Base-by-base conservation (phyloP, 2,329 filamentous ascomycete genomes). In the Reticulascus tulasneorum region DNA sequence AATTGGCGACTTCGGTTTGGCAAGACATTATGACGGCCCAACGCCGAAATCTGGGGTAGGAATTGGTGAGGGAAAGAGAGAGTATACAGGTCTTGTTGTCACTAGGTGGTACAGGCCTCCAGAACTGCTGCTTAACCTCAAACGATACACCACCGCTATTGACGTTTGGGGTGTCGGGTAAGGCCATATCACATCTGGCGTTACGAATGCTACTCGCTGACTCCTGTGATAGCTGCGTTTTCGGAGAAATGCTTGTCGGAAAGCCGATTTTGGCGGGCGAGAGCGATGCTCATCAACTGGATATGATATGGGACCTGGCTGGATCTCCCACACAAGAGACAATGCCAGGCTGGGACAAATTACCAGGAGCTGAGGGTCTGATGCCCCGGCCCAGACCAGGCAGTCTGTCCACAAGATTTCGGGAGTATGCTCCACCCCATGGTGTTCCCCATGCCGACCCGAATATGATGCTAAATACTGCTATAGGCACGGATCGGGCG, bases 161-260 rank as follows among this genome's bases (percentile, higher is more conserved):
- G 93, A 98, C 61, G 80, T 98, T 65, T 98, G 93, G 93, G 93
- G 93, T 50, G 91, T 96, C 49, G 93, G 91, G 85, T 90, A 71
- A 67, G 79, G 58, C 33, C 34, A 37, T 9, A 32, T 28, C 30
- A 26, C 15, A 19, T 22, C 13, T 13, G 22, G 10, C 32, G 18
- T 24, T 4, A 17, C 25, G n/a, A 23, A 10, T 6, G 31, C 28
- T 22, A 27, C 29, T 11, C 30, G 50, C 50, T 53, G 39, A 60
- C 38, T 37, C 25, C 26, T 38, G 21, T 22, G 15, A 9, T 38
- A 89, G 85, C n/a, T 98, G 93, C 56, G 89, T 98, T 3, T 96
- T 98, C 63, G 93, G 89, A 33, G 93, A 98, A 59, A 98, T 98
- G 91, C 84, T 96, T 47, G 80, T 88, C 50, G 83, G 88, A 23